These are phyloP conservation scores for Tetrapisispora taiwanensis DNA, from an alignment of 805 yeast genomes.

Conservation along the genomic window DNA sequence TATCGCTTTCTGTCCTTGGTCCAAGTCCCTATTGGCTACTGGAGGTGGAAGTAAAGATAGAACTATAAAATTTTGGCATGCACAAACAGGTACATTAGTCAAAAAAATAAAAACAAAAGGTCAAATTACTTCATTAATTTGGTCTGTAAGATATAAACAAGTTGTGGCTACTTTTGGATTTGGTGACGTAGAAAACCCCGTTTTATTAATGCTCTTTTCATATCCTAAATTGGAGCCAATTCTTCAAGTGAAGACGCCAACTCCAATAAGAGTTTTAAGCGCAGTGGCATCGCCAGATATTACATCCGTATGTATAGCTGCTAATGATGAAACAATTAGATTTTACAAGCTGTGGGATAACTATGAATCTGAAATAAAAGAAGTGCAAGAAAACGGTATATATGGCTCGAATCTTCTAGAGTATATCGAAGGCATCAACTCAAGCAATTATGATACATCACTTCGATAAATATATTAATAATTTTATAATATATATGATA, in stretches of 20 bases:
- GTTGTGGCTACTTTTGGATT: slow-evolving; percentile 77
- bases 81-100: slow-evolving; percentile 63
- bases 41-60: slow-evolving; percentile 87
- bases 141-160: slow-evolving; percentile 61
- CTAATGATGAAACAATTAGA: slow-evolving; percentile 69
- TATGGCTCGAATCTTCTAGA: slow-evolving; percentile 52
- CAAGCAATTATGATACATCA: background rate
- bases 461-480: background rate
- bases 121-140: slow-evolving; percentile 69
- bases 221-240: slow-evolving; percentile 53
- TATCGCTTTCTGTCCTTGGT: slow-evolving; percentile 86
- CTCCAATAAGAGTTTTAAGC: slow-evolving; percentile 51
- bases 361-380: slow-evolving; percentile 27
- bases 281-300: slow-evolving; percentile 60
- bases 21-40: slow-evolving; percentile 66
- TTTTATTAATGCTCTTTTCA: slow-evolving; percentile 48
- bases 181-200: slow-evolving; percentile 42
- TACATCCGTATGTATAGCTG: slow-evolving; percentile 56
- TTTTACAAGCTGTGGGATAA: slow-evolving; percentile 65
- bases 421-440: slow-evolving; percentile 42
- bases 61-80: slow-evolving; percentile 79
- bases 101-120: slow-evolving; percentile 47
- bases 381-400: slow-evolving; percentile 36
- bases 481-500: background rate
- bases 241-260: slow-evolving; percentile 39